Evolutionary conservation across 2,329 filamentous ascomycete species (phyloP).

Genomic region (Aspergillus nomiae): DNA sequence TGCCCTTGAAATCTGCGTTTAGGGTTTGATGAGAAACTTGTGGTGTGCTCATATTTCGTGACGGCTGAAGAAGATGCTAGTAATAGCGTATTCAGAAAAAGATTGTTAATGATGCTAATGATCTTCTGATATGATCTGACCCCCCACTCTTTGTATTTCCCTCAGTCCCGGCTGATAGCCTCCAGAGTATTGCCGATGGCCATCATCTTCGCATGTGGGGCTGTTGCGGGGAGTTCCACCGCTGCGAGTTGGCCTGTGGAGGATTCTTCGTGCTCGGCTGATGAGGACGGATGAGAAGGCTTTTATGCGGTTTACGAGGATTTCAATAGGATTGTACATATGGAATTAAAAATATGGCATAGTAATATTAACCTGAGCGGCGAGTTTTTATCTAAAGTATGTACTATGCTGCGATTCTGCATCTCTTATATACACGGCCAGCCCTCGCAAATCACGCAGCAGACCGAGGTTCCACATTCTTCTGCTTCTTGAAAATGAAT

Average conservation of each 20-base stretch:
- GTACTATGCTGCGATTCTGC: not conserved
- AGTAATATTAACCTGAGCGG: not conserved
- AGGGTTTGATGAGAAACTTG: conserved; percentile 26
- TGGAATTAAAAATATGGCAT: not conserved
- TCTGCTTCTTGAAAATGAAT: conserved; percentile 36
- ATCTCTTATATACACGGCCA: not conserved
- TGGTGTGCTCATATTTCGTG: conserved; percentile 22
- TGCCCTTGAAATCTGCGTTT: conserved; percentile 32
- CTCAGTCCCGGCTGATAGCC: conserved; percentile 2
- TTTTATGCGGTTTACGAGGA: not conserved
- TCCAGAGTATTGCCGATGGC: conserved; percentile 16
- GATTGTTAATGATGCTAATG: not conserved
- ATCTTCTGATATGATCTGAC: not conserved
- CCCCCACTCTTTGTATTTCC: not conserved
- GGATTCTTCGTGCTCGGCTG: conserved; percentile 7
- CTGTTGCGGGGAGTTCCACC: conserved; percentile 25
- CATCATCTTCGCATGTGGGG: conserved; percentile 19
- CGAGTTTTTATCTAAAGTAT: not conserved
- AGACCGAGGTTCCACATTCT: not conserved
- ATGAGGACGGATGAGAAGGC: not conserved
- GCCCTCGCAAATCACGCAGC: not conserved
- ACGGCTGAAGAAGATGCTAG: not conserved
- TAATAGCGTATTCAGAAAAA: not conserved
- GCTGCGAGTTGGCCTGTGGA: not conserved
- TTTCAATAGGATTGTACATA: not conserved